A percentile compares a stretch with the other conserved stretches of the same genome.
These are phyloP conservation scores for Pyrus betulifolia DNA, from an alignment of 306 rosid genomes.

Conservation along the genomic window DNA sequence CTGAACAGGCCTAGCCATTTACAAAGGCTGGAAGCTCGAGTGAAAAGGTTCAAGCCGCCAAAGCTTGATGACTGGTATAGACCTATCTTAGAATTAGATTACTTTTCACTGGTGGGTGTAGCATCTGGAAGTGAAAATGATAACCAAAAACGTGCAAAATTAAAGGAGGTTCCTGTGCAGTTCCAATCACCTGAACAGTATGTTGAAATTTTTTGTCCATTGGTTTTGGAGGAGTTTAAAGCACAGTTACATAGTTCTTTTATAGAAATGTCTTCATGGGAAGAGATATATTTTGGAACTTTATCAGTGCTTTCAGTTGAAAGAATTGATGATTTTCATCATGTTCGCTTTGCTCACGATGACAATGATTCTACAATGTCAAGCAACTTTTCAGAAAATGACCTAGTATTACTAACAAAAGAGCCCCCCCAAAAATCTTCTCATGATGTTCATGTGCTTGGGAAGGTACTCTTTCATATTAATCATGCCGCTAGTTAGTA, in stretches of 20 bases:
- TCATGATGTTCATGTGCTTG: conserved; percentile 80
- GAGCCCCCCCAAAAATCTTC: conserved; percentile 70
- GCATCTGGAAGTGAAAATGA: conserved; percentile 56
- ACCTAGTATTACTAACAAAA: conserved; percentile 73
- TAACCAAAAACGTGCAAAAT: conserved; percentile 32
- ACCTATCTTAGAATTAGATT: conserved; percentile 80
- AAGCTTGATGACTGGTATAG: conserved; percentile 85
- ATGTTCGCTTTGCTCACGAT: conserved; percentile 77
- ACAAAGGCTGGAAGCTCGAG: conserved; percentile 45
- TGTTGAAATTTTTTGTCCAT: conserved; percentile 65
- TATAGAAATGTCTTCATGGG: conserved; percentile 74
- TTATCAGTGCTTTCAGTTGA: conserved; percentile 84
- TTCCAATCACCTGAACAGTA: conserved; percentile 88
- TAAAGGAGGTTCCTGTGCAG: conserved; percentile 77
- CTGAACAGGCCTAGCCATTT: conserved; percentile 36
- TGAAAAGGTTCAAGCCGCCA: conserved; percentile 77
- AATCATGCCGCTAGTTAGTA: neutral
- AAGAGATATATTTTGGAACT: conserved; percentile 65
- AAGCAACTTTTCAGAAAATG: conserved; percentile 79
- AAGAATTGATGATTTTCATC: conserved; percentile 89
- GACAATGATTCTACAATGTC: conserved; percentile 48
- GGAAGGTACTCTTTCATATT: conserved; percentile 57
- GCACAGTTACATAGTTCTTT: conserved; percentile 78
- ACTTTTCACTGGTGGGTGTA: conserved; percentile 61
- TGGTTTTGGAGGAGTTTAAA: conserved; percentile 92